Percentiles rank a stretch among this genome's conserved stretches.
phyloP scores from a whole-genome alignment of 768 basidiomycete species.

The Boletus rubroflammeus region DNA sequence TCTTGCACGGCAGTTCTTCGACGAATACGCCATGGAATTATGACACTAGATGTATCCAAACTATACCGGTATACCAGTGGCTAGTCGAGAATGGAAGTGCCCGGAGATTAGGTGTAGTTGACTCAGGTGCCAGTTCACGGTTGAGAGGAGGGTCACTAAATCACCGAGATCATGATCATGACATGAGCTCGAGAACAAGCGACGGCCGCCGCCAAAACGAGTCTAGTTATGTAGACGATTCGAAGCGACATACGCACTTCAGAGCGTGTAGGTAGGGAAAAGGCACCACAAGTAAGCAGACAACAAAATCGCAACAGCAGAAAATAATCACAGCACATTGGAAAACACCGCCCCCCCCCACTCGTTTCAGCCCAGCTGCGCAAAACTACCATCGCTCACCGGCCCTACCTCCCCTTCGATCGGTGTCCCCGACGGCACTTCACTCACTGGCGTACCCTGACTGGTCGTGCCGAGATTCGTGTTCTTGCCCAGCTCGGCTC shows the following conservation, averaged over 20 bases:
- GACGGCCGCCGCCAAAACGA: background rate
- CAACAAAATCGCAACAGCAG: conserved; percentile 23
- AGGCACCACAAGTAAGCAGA: conserved; percentile 8
- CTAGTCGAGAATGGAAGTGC: background rate
- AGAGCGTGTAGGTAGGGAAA: background rate
- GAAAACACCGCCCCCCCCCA: background rate
- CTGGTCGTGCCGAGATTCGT: conserved; percentile 51
- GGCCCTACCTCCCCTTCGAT: conserved; percentile 56
- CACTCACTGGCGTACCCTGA: conserved; percentile 55
- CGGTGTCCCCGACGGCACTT: conserved; percentile 44
- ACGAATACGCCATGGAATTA: conserved; percentile 6
- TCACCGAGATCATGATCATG: background rate
- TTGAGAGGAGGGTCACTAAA: background rate
- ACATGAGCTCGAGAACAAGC: background rate
- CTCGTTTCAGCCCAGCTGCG: conserved; percentile 42
- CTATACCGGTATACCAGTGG: background rate
- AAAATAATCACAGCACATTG: conserved; percentile 25
- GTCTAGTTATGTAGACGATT: conserved; percentile 7
- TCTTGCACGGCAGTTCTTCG: conserved; percentile 14
- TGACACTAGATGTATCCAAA: background rate
- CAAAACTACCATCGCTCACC: conserved; percentile 49
- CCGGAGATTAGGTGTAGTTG: background rate
- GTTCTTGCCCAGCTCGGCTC: conserved; percentile 59
- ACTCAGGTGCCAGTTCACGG: background rate
- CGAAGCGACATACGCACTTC: conserved; percentile 1